Conservation (phyloP, 768 basidiomycete species). For the Lenzites betulinus region DNA sequence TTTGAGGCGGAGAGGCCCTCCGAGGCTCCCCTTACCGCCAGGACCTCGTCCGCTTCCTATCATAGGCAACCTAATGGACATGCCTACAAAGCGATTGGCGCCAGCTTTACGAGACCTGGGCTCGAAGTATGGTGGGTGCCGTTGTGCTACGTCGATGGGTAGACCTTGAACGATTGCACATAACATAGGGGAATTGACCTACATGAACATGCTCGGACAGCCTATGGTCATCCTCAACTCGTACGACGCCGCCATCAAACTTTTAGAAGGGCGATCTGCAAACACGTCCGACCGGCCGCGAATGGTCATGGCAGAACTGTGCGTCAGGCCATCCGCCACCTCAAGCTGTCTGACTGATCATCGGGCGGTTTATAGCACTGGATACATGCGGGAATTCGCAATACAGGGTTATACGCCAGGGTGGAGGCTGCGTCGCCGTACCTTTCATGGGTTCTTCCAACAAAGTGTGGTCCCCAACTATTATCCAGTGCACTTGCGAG, state of each 20-base stretch:
- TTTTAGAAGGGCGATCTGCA: slow-evolving; percentile 68
- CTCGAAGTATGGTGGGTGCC: slow-evolving; percentile 18
- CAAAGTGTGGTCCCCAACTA: neutral
- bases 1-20: neutral
- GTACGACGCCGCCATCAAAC: slow-evolving; percentile 55
- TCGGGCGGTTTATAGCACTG: neutral
- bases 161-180: neutral
- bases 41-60: slow-evolving; percentile 26
- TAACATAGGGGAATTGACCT: slow-evolving; percentile 57
- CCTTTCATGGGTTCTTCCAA: slow-evolving; percentile 5
- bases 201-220: slow-evolving; percentile 65
- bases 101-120: slow-evolving; percentile 16
- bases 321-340: slow-evolving; percentile 32
- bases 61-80: slow-evolving; percentile 26
- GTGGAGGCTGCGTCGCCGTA: slow-evolving; percentile 7
- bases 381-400: slow-evolving; percentile 1
- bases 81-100: slow-evolving; percentile 18
- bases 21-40: slow-evolving; percentile 19
- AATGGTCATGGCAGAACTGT: slow-evolving; percentile 72
- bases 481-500: neutral
- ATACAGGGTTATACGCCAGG: neutral
- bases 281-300: slow-evolving; percentile 76
- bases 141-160: neutral
- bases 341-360: too few relatives aligned
- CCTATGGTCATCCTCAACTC: slow-evolving; percentile 69